A percentile compares a stretch with the other conserved stretches of the same genome.
Evolutionary conservation across 306 rosid species (phyloP).

Genomic region (Prunus campanulata): DNA sequence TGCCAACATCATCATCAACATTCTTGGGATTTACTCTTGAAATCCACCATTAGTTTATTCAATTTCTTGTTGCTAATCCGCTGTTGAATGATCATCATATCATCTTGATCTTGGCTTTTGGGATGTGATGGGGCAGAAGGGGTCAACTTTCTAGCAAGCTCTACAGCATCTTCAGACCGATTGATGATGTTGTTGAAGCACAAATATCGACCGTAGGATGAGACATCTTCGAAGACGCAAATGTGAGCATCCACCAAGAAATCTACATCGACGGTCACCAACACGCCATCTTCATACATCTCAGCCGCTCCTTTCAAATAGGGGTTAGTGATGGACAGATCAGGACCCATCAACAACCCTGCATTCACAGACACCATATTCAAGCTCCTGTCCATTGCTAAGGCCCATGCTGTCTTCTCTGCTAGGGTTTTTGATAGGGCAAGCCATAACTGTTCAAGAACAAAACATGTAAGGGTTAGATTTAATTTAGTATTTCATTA

Average conservation of each 20-base stretch:
- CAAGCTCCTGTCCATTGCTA: constrained; percentile 87
- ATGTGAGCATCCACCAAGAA: constrained; percentile 69
- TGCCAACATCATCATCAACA: constrained; percentile 5
- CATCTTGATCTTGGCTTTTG: constrained; percentile 47
- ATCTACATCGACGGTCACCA: constrained; percentile 67
- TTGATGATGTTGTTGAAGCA: constrained; percentile 71
- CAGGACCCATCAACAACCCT: constrained; percentile 43
- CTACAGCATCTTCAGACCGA: constrained; percentile 55
- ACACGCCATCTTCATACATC: constrained; percentile 85
- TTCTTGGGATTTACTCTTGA: constrained; percentile 29
- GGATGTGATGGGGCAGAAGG: constrained; percentile 42
- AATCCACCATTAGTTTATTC: constrained; percentile 73
- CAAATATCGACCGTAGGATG: constrained; percentile 88
- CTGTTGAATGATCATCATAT: constrained; percentile 44
- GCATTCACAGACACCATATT: constrained; percentile 73
- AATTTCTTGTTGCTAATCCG: constrained; percentile 84
- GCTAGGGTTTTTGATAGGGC: constrained; percentile 78
- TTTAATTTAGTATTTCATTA: neutral
- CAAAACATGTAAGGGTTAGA: neutral
- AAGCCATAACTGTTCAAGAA: constrained; percentile 71
- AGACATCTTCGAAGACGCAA: constrained; percentile 58
- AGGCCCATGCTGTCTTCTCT: constrained; percentile 84
- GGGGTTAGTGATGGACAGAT: constrained; percentile 52
- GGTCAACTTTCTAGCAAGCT: constrained; percentile 58
- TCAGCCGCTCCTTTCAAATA: constrained; percentile 90